Evolutionary conservation across 768 basidiomycete species (phyloP).

Genomic region (Dentipellis sp.): DNA sequence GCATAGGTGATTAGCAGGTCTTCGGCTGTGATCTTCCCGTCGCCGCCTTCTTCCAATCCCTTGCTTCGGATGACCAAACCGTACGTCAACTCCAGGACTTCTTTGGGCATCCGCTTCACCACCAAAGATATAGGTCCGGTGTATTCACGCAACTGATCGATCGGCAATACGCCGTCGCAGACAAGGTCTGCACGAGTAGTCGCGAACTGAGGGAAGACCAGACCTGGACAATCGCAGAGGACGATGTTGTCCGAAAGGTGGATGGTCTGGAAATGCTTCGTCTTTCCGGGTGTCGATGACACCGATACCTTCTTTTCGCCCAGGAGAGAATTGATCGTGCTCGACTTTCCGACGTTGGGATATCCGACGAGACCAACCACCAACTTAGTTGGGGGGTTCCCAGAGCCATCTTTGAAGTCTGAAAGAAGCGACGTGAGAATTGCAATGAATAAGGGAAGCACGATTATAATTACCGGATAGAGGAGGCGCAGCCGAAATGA

Average conservation of each 20-base stretch:
- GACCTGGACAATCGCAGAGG: conserved; percentile 94
- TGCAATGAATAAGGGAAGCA: no score
- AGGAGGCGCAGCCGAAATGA: conserved; percentile 61
- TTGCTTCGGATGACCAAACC: conserved; percentile 66
- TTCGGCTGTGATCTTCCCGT: conserved; percentile 63
- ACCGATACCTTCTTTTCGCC: conserved; percentile 98
- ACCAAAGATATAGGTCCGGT: conserved; percentile 78
- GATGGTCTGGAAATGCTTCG: conserved; percentile 98
- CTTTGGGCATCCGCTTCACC: conserved; percentile 67
- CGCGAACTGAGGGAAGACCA: conserved; percentile 98
- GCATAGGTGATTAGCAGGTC: conserved; percentile 85
- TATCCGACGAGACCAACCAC: conserved; percentile 93
- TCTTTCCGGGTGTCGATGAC: conserved; percentile 95
- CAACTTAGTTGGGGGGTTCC: conserved; percentile 53
- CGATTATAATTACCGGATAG: conserved; percentile 56
- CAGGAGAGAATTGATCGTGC: conserved; percentile 91
- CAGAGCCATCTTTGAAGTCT: conserved; percentile 55
- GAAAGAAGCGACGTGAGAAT: conserved; percentile 3
- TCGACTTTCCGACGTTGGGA: conserved; percentile 98
- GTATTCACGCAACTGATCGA: conserved; percentile 93
- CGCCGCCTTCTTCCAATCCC: conserved; percentile 74
- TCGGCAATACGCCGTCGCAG: conserved; percentile 93
- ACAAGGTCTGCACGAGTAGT: conserved; percentile 94
- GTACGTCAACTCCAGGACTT: conserved; percentile 84
- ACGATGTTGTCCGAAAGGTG: conserved; percentile 80